phyloP scores from a whole-genome alignment of 2,329 filamentous ascomycete genomes.

The Lachnellula willkommii region DNA sequence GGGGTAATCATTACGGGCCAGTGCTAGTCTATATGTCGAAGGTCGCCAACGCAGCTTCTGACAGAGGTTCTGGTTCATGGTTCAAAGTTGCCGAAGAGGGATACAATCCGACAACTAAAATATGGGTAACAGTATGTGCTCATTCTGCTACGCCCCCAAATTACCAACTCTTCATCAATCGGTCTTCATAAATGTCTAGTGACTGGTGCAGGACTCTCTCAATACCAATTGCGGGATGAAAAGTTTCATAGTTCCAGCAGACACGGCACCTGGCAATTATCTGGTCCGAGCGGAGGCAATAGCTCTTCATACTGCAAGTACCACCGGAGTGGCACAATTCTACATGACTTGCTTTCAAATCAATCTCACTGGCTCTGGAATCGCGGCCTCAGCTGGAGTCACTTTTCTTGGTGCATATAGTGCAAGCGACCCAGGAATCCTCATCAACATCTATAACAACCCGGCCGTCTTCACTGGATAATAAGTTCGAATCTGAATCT shows the following conservation, averaged over 20 bases:
- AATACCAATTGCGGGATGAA: slow-evolving; percentile 40
- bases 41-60: slow-evolving; percentile 42
- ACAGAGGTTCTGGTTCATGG: slow-evolving; percentile 41
- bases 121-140: slow-evolving; percentile 9
- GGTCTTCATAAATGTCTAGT: background rate
- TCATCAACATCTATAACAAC: slow-evolving; percentile 39
- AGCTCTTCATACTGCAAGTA: slow-evolving; percentile 46
- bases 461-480: slow-evolving; percentile 28
- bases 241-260: slow-evolving; percentile 45
- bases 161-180: background rate
- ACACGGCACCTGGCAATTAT: slow-evolving; percentile 49
- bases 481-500: background rate
- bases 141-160: background rate
- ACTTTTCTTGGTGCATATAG: slow-evolving; percentile 45
- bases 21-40: slow-evolving; percentile 48
- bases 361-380: slow-evolving; percentile 40
- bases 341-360: slow-evolving; percentile 40
- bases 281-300: slow-evolving; percentile 50
- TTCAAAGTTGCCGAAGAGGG: slow-evolving; percentile 43
- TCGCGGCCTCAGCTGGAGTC: slow-evolving; percentile 37
- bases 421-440: slow-evolving; percentile 42
- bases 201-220: slow-evolving; percentile 16
- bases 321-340: slow-evolving; percentile 34
- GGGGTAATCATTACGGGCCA: slow-evolving; percentile 48
- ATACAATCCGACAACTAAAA: slow-evolving; percentile 5